A percentile compares a stretch with the other conserved stretches of the same genome.
Evolutionary conservation across 1,139 yeast species (phyloP).

Genomic region (Geotrichum bryndzae): DNA sequence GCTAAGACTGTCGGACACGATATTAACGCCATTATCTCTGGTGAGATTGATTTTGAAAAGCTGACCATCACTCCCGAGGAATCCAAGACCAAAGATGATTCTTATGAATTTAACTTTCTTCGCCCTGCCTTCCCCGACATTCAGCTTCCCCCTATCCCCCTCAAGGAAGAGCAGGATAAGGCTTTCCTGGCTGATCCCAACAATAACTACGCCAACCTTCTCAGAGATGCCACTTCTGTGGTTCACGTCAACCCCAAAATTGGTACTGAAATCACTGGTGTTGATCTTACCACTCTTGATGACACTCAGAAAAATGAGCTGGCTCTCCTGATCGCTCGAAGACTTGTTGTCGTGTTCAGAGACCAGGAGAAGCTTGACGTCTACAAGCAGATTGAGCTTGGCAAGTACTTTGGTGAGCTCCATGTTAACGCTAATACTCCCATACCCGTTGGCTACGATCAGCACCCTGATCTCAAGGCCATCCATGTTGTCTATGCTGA

Average conservation of each 20-base stretch:
- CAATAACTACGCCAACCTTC: slow-evolving; percentile 42
- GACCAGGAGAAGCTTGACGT: slow-evolving; percentile 54
- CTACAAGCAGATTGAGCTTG: slow-evolving; percentile 44
- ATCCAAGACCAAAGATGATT: slow-evolving; percentile 8
- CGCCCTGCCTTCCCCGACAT: slow-evolving; percentile 33
- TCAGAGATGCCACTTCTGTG: slow-evolving; percentile 39
- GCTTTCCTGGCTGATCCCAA: slow-evolving; percentile 12
- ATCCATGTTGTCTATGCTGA: slow-evolving; percentile 33
- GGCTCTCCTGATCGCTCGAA: slow-evolving; percentile 56
- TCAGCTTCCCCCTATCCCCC: slow-evolving; percentile 25
- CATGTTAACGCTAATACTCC: slow-evolving; percentile 44
- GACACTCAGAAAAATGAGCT: slow-evolving; percentile 55
- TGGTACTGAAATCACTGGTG: slow-evolving; percentile 56
- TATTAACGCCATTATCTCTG: not conserved
- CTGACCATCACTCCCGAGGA: slow-evolving; percentile 2
- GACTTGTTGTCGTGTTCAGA: slow-evolving; percentile 64
- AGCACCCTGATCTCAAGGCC: slow-evolving; percentile 51
- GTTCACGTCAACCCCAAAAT: slow-evolving; percentile 53
- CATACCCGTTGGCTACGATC: slow-evolving; percentile 41
- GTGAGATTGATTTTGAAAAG: not conserved
- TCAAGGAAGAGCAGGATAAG: slow-evolving; percentile 23
- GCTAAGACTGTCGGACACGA: not conserved
- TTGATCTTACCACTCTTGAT: slow-evolving; percentile 43
- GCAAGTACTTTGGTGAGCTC: slow-evolving; percentile 44
- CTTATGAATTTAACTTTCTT: slow-evolving; percentile 29